phyloP scores from a whole-genome alignment of 2,329 filamentous ascomycete species.

The Alternaria angustiovoidea region DNA sequence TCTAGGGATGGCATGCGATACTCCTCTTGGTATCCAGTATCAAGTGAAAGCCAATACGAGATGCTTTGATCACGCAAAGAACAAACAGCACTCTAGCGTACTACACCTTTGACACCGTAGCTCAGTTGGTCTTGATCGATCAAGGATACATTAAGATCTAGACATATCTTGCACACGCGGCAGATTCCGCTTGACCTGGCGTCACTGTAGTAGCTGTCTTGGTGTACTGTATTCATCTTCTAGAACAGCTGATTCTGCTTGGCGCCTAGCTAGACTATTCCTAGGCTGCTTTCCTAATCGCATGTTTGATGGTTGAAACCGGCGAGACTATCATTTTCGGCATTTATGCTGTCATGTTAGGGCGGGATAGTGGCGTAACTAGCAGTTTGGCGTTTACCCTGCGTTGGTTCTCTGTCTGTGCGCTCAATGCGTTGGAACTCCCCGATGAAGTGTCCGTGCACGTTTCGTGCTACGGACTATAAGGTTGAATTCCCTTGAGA shows the following conservation, averaged over 20 bases:
- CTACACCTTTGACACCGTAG: background rate
- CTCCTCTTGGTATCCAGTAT: background rate
- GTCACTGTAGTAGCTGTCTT: background rate
- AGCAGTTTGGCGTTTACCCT: too few species aligned
- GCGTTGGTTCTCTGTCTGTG: too few species aligned
- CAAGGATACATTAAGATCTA: background rate
- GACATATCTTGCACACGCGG: background rate
- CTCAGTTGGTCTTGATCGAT: background rate
- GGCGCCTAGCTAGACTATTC: background rate
- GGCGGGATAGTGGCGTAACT: too few species aligned
- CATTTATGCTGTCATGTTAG: background rate
- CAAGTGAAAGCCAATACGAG: background rate
- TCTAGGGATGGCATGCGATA: background rate
- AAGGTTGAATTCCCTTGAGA: too few species aligned
- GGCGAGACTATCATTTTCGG: background rate
- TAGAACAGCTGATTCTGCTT: background rate
- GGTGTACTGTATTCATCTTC: background rate
- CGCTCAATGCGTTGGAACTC: too few species aligned
- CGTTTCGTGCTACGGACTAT: too few species aligned
- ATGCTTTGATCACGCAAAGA: background rate
- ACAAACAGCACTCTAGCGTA: background rate
- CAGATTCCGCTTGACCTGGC: too few species aligned
- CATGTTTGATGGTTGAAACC: background rate
- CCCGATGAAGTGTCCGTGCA: too few species aligned
- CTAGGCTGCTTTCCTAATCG: background rate